These are phyloP conservation scores for Striga asiatica DNA, from an alignment of 257 asterid genomes.

Conservation along the genomic window DNA sequence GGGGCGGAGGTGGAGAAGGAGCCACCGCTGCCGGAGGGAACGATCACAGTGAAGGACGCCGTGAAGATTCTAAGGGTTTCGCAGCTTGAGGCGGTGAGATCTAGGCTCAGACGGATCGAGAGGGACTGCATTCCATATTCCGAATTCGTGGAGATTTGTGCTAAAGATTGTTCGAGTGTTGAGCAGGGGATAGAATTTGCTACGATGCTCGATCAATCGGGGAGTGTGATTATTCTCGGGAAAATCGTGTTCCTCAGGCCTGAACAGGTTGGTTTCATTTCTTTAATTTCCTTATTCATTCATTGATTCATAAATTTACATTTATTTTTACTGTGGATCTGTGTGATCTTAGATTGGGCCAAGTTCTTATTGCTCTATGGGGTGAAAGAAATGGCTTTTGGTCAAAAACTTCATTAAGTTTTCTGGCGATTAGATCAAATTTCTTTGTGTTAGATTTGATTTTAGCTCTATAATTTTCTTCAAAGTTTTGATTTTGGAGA, in stretches of 20 bases:
- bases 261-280: constrained; percentile 53
- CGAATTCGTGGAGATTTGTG: constrained; percentile 50
- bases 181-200: constrained; percentile 54
- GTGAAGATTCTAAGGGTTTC: constrained; percentile 52
- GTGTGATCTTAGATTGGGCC: no score
- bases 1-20: constrained; percentile 14
- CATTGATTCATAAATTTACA: no score
- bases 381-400: no score
- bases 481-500: constrained; percentile 13
- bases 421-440: neutral
- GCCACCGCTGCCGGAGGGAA: constrained; percentile 24
- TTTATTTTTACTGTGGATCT: no score
- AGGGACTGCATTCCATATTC: constrained; percentile 28
- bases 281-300: neutral
- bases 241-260: constrained; percentile 60
- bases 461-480: neutral
- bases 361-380: no score
- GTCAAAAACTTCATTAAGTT: no score
- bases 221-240: constrained; percentile 63
- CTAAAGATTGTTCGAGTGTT: constrained; percentile 23
- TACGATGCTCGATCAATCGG: constrained; percentile 62
- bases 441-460: neutral
- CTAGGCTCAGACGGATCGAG: constrained; percentile 39
- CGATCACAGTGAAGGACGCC: constrained; percentile 52
- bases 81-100: constrained; percentile 56